Base-by-base conservation (phyloP, 192 early-diverging fungal genomes). In the Backusella parvicylindrica region DNA sequence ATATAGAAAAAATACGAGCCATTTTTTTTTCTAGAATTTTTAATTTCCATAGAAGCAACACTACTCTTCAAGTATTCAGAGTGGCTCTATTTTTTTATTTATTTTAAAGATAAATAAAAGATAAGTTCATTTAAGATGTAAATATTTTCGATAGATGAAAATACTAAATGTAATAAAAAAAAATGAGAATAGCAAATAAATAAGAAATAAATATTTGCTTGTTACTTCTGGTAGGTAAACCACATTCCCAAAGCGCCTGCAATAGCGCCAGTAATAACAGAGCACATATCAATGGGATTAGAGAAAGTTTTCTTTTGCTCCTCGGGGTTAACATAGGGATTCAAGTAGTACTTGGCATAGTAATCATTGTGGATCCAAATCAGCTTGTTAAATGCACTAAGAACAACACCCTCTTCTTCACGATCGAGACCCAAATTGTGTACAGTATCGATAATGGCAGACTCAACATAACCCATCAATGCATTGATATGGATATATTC, bases 291-390 rank as follows among this genome's bases (percentile, higher is more conserved):
- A 49, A 75, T 68, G 11, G 68, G 28, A 43, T 21, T 37, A 33
- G 73, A 38, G 21, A 6, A 35, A 21, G 28, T 0, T 13, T 60
- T 26, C 11, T 60, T 56, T 28, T 60, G 53, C 28, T 60, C 53
- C 26, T 60, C 23, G 26, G 53, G 53, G 13, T 26, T 60, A 60
- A 60, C 53, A 28, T 28, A 21, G 23, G 40, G 28, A 18, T 84
- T 85, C 64, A 89, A 85, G 40, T 95, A 94, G 75, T 91, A 94
- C 78, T 86, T 86, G 31, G 88, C 86, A 83, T 93, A 95, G 73
- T 92, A 84, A 71, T 94, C 94, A 74, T 91, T 95, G 83, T 95
- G 94, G 66, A 95, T 84, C 93, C 94, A 95, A 36, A 95, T 86
- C 70, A 95, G 83, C 84, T 94, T 95, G 72, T 84, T 87, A 75